Evolutionary conservation across 2,329 filamentous ascomycete species (phyloP).

Genomic region (Neodidymelliopsis sp.): DNA sequence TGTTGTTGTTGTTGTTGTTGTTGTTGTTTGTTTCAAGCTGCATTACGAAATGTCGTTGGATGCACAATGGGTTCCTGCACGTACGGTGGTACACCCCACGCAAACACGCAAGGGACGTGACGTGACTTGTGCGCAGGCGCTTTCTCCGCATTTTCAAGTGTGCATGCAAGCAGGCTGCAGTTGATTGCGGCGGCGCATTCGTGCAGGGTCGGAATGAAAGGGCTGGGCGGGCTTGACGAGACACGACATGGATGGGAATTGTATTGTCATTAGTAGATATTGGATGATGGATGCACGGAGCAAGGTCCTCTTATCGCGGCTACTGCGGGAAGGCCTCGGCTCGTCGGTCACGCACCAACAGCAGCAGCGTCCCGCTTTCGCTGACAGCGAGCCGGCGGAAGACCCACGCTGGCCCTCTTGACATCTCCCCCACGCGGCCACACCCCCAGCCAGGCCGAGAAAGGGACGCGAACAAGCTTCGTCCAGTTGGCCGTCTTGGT

Average conservation of each 20-base stretch:
- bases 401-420: conserved; percentile 7
- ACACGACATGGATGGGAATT: no score
- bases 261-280: no score
- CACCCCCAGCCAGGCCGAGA: conserved; percentile 7
- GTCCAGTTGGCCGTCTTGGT: conserved; percentile 7
- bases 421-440: not conserved
- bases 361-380: conserved; percentile 10
- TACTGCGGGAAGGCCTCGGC: conserved; percentile 14
- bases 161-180: not conserved
- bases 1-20: not conserved
- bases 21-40: conserved; percentile 4
- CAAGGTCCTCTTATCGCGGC: conserved; percentile 19
- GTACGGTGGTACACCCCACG: conserved; percentile 1
- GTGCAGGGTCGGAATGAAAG: no score
- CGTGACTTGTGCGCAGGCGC: no score
- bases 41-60: conserved; percentile 15
- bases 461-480: conserved; percentile 5
- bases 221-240: no score
- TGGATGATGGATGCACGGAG: no score
- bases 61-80: no score
- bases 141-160: conserved; percentile 7
- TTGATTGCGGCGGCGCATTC: not conserved
- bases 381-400: conserved; percentile 6
- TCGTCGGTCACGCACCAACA: conserved; percentile 6
- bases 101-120: conserved; percentile 6